phyloP scores from a whole-genome alignment of 805 yeast genomes.

The Metschnikowia chrysomelidarum region DNA sequence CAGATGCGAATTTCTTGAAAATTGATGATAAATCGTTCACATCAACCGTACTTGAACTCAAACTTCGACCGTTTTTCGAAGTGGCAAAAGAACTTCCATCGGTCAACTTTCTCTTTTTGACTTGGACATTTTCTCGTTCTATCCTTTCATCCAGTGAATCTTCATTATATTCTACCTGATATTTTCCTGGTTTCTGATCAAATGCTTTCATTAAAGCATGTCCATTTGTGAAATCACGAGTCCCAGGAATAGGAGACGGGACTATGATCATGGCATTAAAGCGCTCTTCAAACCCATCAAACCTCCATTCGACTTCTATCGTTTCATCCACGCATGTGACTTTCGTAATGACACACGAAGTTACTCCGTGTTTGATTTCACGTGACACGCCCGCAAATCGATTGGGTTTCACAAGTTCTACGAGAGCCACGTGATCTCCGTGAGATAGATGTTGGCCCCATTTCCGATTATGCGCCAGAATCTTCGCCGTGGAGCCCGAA shows the following conservation, averaged over 20 bases:
- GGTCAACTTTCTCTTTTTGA: no score
- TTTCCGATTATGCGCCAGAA: conserved; percentile 1
- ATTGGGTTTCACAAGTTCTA: conserved; percentile 29
- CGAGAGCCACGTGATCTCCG: conserved; percentile 16
- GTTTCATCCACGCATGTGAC: conserved; percentile 3
- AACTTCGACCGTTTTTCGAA: no score
- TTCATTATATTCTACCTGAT: no score
- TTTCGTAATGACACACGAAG: conserved; percentile 14
- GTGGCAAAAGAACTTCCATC: no score
- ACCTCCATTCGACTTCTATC: conserved; percentile 7
- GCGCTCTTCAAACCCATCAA: conserved; percentile 10
- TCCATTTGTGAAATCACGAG: no score
- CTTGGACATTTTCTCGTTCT: no score
- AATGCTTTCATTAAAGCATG: no score
- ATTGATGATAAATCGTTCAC: no score
- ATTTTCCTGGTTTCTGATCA: no score
- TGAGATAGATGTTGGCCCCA: neutral
- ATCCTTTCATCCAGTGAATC: no score
- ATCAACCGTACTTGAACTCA: no score
- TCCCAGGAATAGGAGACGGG: conserved; percentile 1
- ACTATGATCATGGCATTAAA: conserved; percentile 14
- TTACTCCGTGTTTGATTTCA: conserved; percentile 24
- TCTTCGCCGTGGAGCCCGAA: conserved; percentile 11
- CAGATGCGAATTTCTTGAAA: no score
- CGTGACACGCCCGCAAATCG: conserved; percentile 21